These are phyloP conservation scores for Lactarius sanguifluus DNA, from an alignment of 768 basidiomycete genomes.

Conservation along the genomic window DNA sequence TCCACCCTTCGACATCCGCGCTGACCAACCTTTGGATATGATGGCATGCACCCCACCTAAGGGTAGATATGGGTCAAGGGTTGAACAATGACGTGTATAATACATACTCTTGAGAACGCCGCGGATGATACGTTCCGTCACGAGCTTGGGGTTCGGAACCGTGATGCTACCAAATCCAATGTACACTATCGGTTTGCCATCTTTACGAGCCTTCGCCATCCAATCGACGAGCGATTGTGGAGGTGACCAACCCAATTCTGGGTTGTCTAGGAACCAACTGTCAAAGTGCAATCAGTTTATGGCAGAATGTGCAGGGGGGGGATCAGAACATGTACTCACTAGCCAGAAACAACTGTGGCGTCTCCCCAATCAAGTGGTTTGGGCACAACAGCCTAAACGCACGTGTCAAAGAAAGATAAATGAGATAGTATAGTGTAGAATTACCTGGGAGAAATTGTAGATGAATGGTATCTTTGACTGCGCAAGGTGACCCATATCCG, in stretches of 20 bases:
- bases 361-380: slow-evolving; percentile 71
- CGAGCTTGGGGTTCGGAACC: slow-evolving; percentile 54
- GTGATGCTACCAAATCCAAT: slow-evolving; percentile 73
- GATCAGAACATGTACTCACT: slow-evolving; percentile 38
- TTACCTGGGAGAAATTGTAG: slow-evolving; percentile 62
- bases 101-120: slow-evolving; percentile 58
- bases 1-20: slow-evolving; percentile 48
- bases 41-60: slow-evolving; percentile 64
- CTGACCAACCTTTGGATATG: slow-evolving; percentile 67
- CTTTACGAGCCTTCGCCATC: slow-evolving; percentile 54
- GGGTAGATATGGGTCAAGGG: slow-evolving; percentile 12
- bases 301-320: not conserved
- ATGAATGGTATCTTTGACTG: slow-evolving; percentile 61
- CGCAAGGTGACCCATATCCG: slow-evolving; percentile 59
- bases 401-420: slow-evolving; percentile 3
- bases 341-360: slow-evolving; percentile 53
- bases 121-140: slow-evolving; percentile 56
- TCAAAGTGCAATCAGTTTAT: slow-evolving; percentile 10
- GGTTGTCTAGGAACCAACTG: slow-evolving; percentile 67
- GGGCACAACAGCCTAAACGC: slow-evolving; percentile 53
- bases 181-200: slow-evolving; percentile 63
- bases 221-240: slow-evolving; percentile 51
- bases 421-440: not conserved
- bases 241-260: slow-evolving; percentile 57
- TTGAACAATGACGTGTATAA: not conserved